A percentile compares a stretch with the other conserved stretches of the same genome.
Evolutionary conservation across 345 rosid genomes (phyloP).

Genomic region (Boechera divaricarpa): DNA sequence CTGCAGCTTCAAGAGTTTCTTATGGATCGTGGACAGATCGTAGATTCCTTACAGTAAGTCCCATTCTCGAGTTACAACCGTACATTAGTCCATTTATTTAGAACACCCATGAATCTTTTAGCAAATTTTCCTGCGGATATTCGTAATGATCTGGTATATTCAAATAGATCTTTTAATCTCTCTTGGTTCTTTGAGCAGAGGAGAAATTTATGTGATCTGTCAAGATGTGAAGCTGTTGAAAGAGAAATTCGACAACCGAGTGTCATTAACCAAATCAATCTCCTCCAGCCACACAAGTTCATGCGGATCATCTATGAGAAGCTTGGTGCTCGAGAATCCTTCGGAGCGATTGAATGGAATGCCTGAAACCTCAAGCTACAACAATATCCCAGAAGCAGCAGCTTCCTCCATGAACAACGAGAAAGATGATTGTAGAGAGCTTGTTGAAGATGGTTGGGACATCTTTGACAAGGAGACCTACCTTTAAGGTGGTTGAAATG

Average conservation of each 20-base stretch:
- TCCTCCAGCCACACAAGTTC: slow-evolving; percentile 76
- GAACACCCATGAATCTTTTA: background rate
- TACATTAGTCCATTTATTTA: background rate
- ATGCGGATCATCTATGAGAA: slow-evolving; percentile 54
- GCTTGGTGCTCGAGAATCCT: slow-evolving; percentile 36
- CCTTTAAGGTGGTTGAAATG: slow-evolving; percentile 26
- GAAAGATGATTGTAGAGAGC: slow-evolving; percentile 40
- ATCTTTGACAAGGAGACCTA: slow-evolving; percentile 43
- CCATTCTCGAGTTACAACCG: slow-evolving; percentile 13
- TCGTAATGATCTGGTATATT: background rate
- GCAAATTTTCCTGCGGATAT: background rate
- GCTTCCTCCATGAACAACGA: slow-evolving; percentile 22
- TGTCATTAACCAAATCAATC: slow-evolving; percentile 63
- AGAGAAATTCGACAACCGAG: slow-evolving; percentile 64
- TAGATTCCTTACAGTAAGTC: slow-evolving; percentile 88
- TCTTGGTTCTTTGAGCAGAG: slow-evolving; percentile 57
- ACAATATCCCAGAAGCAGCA: slow-evolving; percentile 41
- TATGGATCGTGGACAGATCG: slow-evolving; percentile 77
- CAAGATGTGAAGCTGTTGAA: slow-evolving; percentile 84
- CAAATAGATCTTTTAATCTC: slow-evolving; percentile 15
- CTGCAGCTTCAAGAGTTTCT: slow-evolving; percentile 82
- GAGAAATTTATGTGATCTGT: slow-evolving; percentile 84
- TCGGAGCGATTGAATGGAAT: slow-evolving; percentile 7
- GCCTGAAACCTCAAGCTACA: slow-evolving; percentile 31
- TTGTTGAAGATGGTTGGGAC: slow-evolving; percentile 76